Evolutionary conservation across 148 eudicot species (phyloP).

Genomic region (Rheum nobile): DNA sequence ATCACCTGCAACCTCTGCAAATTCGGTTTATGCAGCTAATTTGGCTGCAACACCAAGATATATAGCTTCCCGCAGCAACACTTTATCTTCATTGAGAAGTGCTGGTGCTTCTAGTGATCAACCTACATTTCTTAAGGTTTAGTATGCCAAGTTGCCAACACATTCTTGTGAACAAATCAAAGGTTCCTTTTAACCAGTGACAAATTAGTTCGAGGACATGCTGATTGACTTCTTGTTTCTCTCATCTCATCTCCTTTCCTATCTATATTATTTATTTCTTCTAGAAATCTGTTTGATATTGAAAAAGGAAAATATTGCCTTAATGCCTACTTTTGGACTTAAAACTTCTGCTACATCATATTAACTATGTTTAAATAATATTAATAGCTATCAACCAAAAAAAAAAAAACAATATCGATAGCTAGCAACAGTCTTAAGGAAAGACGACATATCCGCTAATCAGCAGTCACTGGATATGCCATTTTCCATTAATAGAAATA

Average conservation of each 20-base stretch:
- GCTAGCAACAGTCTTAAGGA: not conserved
- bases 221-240: not conserved
- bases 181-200: not conserved
- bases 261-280: not conserved
- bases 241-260: not conserved
- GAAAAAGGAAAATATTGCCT: not conserved
- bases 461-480: not conserved
- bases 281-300: not conserved
- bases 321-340: not conserved
- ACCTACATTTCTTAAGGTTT: slow-evolving; percentile 39
- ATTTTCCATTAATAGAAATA: not conserved
- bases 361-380: not conserved
- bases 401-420: no score
- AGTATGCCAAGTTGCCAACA: not conserved
- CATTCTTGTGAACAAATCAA: not conserved
- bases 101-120: slow-evolving; percentile 30
- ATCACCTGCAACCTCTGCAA: slow-evolving; percentile 49
- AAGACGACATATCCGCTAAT: not conserved
- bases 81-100: slow-evolving; percentile 25
- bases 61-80: slow-evolving; percentile 27
- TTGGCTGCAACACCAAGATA: slow-evolving; percentile 84
- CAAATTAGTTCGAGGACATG: not conserved
- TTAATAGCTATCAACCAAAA: not conserved
- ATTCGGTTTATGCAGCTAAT: slow-evolving; percentile 80
- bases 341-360: not conserved